Percentiles rank a stretch among this genome's conserved stretches.
phyloP scores from a whole-genome alignment of 2,329 filamentous ascomycete species.

The Penicillium sumatraense region DNA sequence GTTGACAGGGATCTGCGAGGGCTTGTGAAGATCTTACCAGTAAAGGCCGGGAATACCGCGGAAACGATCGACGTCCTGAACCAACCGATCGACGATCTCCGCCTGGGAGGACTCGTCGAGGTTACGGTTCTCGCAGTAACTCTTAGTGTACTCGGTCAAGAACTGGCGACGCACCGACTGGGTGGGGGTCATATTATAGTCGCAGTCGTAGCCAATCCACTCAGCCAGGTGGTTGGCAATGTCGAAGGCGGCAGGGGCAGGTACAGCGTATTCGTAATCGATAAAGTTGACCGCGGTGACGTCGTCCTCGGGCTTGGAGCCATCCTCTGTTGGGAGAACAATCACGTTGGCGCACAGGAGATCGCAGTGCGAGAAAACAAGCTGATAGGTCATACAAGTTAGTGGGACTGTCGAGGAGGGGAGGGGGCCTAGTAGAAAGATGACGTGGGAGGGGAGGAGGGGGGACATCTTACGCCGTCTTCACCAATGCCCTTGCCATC shows the following conservation, averaged over 20 bases:
- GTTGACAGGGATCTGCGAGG: neutral
- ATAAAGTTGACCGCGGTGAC: conserved; percentile 77
- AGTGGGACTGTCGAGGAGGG: neutral
- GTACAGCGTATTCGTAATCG: conserved; percentile 97
- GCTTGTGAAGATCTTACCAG: conserved; percentile 47
- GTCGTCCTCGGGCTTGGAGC: conserved; percentile 35
- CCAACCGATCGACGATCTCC: conserved; percentile 70
- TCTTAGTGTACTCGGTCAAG: conserved; percentile 77
- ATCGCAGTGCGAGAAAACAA: conserved; percentile 95
- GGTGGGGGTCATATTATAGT: conserved; percentile 82
- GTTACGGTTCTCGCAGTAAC: conserved; percentile 64
- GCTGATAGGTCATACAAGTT: conserved; percentile 51
- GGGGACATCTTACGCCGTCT: conserved; percentile 63
- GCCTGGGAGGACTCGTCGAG: conserved; percentile 53
- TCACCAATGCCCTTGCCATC: conserved; percentile 76
- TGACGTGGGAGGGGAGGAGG: neutral
- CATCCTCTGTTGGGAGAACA: conserved; percentile 60
- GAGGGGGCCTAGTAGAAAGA: too few species aligned
- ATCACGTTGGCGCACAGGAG: conserved; percentile 97
- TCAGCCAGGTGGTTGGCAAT: conserved; percentile 98
- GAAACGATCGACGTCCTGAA: conserved; percentile 82
- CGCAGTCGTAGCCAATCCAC: conserved; percentile 97
- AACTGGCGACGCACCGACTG: conserved; percentile 77
- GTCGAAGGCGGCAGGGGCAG: conserved; percentile 93
- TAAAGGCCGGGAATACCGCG: conserved; percentile 88